A percentile compares a stretch with the other conserved stretches of the same genome.
phyloP scores from a whole-genome alignment of 768 basidiomycete species.

The Mrakia blollopis region DNA sequence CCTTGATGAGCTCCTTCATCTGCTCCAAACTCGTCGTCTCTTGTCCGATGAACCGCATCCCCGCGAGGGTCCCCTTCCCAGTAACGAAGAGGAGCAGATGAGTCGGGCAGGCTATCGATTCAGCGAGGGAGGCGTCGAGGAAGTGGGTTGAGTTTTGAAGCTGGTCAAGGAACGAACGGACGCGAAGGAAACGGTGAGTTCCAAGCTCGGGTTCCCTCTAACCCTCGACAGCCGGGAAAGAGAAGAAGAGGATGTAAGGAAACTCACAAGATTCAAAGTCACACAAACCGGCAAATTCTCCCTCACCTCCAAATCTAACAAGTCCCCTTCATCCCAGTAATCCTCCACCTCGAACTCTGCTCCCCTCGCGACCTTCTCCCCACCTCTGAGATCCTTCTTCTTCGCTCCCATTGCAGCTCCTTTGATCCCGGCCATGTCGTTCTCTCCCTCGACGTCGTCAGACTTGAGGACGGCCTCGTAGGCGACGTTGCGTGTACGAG shows the following conservation, averaged over 20 bases:
- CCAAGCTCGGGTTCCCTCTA: neutral
- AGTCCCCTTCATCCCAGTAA: conserved; percentile 75
- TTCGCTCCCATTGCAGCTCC: conserved; percentile 17
- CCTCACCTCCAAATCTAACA: conserved; percentile 54
- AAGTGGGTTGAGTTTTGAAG: conserved; percentile 61
- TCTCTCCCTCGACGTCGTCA: conserved; percentile 29
- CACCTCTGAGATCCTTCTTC: conserved; percentile 25
- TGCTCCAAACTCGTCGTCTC: neutral
- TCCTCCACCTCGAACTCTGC: conserved; percentile 82
- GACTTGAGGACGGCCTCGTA: conserved; percentile 21
- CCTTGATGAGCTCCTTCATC: no score
- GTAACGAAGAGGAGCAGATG: conserved; percentile 58
- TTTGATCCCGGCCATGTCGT: conserved; percentile 31
- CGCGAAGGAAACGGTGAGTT: neutral
- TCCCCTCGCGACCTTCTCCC: conserved; percentile 43
- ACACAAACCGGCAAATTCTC: conserved; percentile 70
- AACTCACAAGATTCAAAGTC: conserved; percentile 71
- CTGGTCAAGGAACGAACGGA: neutral
- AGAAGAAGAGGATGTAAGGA: conserved; percentile 34
- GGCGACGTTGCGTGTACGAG: conserved; percentile 28
- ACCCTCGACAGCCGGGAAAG: neutral
- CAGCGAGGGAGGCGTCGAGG: conserved; percentile 66
- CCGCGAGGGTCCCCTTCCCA: conserved; percentile 8
- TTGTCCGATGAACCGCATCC: conserved; percentile 5
- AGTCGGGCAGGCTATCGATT: conserved; percentile 63